Evolutionary conservation across 2,329 filamentous ascomycete genomes (phyloP).

Genomic region (Aplosporella prunicola): DNA sequence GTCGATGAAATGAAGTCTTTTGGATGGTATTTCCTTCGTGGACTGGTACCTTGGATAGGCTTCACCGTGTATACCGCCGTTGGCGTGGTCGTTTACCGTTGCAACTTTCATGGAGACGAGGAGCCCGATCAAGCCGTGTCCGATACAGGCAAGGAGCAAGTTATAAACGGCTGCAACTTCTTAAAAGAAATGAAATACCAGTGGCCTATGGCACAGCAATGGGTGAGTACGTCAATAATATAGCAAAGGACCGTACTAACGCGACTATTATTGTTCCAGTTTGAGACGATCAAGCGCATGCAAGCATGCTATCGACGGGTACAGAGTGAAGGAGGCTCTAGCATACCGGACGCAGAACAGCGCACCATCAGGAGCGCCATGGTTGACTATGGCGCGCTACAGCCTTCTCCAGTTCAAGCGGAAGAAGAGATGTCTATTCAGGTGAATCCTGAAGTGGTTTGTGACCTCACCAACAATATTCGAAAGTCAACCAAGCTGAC

Average conservation of each 20-base stretch:
- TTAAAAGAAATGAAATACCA: slow-evolving; percentile 32
- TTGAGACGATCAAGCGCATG: slow-evolving; percentile 35
- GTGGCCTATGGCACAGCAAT: slow-evolving; percentile 34
- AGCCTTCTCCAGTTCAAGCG: slow-evolving; percentile 29
- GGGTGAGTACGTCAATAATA: slow-evolving; percentile 17
- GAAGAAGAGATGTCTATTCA: slow-evolving; percentile 18
- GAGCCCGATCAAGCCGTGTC: slow-evolving; percentile 26
- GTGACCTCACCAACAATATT: not conserved
- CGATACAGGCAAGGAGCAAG: slow-evolving; percentile 24
- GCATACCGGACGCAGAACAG: slow-evolving; percentile 27
- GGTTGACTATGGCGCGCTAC: slow-evolving; percentile 33
- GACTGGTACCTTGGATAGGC: slow-evolving; percentile 33
- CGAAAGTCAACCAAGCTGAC: not conserved
- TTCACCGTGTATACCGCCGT: slow-evolving; percentile 35
- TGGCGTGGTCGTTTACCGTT: slow-evolving; percentile 31
- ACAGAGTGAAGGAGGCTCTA: slow-evolving; percentile 24
- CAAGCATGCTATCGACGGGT: slow-evolving; percentile 31
- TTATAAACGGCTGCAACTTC: slow-evolving; percentile 29
- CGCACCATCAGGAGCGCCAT: slow-evolving; percentile 28
- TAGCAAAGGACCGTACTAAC: not conserved
- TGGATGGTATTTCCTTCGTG: slow-evolving; percentile 31
- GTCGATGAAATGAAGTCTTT: slow-evolving; percentile 33
- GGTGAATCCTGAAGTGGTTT: not conserved
- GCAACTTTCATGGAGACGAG: slow-evolving; percentile 25
- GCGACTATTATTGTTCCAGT: slow-evolving; percentile 15